Conservation (phyloP, 2,329 filamentous ascomycete species). For the Colletotrichum kahawae region DNA sequence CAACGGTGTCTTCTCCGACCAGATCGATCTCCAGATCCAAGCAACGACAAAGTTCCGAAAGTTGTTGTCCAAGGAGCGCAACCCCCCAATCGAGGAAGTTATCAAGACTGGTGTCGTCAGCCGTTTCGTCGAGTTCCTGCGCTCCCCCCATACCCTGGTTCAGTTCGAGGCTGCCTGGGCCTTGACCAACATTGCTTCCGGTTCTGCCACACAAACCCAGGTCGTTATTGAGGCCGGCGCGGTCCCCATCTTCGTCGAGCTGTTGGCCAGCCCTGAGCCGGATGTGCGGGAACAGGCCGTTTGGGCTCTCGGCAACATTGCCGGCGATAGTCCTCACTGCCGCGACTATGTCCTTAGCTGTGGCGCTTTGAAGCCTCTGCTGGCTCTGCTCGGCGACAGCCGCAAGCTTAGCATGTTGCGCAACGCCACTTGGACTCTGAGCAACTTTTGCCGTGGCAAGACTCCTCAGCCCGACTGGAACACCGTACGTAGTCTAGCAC, state of each 20-base stretch:
- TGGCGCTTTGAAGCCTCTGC: constrained; percentile 87
- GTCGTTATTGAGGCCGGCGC: constrained; percentile 98
- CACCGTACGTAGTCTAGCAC: constrained; percentile 69
- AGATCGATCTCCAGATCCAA: constrained; percentile 97
- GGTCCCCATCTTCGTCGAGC: constrained; percentile 97
- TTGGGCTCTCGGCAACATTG: constrained; percentile 98
- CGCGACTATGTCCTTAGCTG: constrained; percentile 94
- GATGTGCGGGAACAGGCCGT: constrained; percentile 98
- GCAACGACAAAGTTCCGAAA: constrained; percentile 99
- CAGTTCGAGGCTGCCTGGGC: constrained; percentile 99
- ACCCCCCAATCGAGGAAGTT: constrained; percentile 98
- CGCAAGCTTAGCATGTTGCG: constrained; percentile 99
- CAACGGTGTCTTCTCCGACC: constrained; percentile 95
- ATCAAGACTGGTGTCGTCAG: constrained; percentile 98
- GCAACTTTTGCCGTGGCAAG: constrained; percentile 99
- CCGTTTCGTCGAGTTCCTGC: constrained; percentile 97
- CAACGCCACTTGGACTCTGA: constrained; percentile 98
- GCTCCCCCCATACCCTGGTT: constrained; percentile 95
- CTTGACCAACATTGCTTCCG: constrained; percentile 98
- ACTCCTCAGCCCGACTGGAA: constrained; percentile 98
- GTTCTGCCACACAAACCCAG: constrained; percentile 95
- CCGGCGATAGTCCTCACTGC: constrained; percentile 96
- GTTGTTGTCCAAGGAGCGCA: constrained; percentile 96
- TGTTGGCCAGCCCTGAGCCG: constrained; percentile 92
- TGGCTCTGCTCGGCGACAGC: constrained; percentile 91